phyloP scores from a whole-genome alignment of 140 eudicot genomes.

The Senecio squalidus region DNA sequence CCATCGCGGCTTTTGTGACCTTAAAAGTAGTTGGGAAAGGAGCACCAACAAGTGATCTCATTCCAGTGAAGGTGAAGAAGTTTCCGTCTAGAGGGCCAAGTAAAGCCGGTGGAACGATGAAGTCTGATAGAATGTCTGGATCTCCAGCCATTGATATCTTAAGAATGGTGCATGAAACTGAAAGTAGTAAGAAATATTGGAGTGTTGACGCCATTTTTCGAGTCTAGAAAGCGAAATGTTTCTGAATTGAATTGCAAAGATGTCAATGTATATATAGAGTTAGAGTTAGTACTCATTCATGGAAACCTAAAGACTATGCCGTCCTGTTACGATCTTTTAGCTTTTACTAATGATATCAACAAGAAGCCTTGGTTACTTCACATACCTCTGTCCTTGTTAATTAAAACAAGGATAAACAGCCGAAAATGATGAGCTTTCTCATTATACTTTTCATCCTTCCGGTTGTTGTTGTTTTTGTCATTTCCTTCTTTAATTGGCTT shows the following conservation, averaged over 20 bases:
- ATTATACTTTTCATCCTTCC: neutral
- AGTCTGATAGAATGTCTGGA: slow-evolving; percentile 15
- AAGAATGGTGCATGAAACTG: neutral
- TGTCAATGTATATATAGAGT: slow-evolving; percentile 12
- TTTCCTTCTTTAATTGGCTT: neutral
- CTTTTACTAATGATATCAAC: too few relatives aligned
- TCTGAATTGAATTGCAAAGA: neutral
- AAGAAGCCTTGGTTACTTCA: slow-evolving; percentile 2
- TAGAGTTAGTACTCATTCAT: too few relatives aligned
- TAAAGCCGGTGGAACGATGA: neutral
- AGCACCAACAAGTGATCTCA: slow-evolving; percentile 7
- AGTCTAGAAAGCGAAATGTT: neutral
- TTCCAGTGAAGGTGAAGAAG: slow-evolving; percentile 17
- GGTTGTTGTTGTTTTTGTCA: neutral
- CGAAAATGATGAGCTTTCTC: neutral
- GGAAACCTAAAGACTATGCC: neutral
- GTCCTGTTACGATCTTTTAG: too few relatives aligned
- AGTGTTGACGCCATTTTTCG: slow-evolving; percentile 13
- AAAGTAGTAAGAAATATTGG: slow-evolving; percentile 8
- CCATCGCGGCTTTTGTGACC: slow-evolving; percentile 12
- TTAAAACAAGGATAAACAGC: slow-evolving; percentile 1
- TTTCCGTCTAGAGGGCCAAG: neutral
- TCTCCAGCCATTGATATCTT: slow-evolving; percentile 12
- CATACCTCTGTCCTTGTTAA: neutral
- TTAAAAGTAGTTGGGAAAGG: slow-evolving; percentile 15